phyloP scores from a whole-genome alignment of 371 early-diverging fungal species.

The Capillidium heterosporum region DNA sequence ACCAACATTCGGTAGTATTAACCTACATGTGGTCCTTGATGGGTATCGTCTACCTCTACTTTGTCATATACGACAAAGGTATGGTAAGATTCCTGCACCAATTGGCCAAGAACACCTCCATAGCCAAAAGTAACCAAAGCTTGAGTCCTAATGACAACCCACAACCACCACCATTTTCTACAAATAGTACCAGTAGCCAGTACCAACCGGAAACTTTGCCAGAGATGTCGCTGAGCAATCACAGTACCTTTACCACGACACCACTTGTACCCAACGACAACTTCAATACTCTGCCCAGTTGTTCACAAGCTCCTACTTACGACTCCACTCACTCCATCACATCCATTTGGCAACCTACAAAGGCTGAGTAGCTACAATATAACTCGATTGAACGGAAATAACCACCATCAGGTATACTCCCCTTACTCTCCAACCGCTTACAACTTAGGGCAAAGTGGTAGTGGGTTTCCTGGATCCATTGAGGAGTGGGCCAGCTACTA shows the following conservation, averaged over 20 bases:
- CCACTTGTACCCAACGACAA: neutral
- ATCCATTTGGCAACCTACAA: neutral
- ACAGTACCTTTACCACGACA: neutral
- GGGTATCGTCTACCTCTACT: constrained; percentile 5
- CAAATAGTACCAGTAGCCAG: neutral
- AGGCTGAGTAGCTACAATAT: too few species aligned
- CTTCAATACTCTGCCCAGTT: neutral
- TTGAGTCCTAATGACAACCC: neutral
- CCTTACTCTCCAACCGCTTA: neutral
- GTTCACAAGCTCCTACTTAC: neutral
- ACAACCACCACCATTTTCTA: neutral
- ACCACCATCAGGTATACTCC: neutral
- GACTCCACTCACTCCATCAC: neutral
- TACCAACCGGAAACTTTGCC: too few species aligned
- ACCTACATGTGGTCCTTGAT: constrained; percentile 4
- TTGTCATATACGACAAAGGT: constrained; percentile 5
- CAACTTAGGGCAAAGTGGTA: neutral
- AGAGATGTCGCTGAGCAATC: too few species aligned
- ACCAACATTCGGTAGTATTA: neutral
- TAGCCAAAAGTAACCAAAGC: neutral
- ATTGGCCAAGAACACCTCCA: neutral
- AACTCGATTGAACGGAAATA: neutral
- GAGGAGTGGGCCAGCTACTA: constrained; percentile 3
- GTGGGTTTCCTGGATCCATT: neutral
- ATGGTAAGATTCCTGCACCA: constrained; percentile 5